Conservation (phyloP, 1,284 basidiomycete genomes). For the Cutaneotrichosporon sp. region DNA sequence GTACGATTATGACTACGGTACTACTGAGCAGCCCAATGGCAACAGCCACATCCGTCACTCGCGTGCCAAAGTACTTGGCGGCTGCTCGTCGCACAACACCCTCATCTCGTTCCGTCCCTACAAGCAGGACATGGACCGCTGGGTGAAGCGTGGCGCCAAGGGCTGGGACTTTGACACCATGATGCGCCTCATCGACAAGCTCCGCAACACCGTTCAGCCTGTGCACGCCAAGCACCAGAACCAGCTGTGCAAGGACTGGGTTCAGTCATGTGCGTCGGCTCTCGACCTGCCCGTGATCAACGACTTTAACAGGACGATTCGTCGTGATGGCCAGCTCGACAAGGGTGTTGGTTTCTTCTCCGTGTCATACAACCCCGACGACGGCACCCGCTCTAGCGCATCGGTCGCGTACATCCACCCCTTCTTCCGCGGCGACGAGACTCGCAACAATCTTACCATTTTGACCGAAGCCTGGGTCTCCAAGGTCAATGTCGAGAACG, state of each 20-base stretch:
- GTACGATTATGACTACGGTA: conserved; percentile 20
- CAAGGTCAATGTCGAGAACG: conserved; percentile 13
- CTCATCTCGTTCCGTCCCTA: conserved; percentile 22
- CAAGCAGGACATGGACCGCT: conserved; percentile 16
- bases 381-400: conserved; percentile 11
- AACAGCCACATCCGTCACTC: conserved; percentile 21
- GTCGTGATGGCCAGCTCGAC: conserved; percentile 8
- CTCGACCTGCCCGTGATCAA: conserved; percentile 17
- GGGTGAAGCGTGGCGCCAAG: conserved; percentile 5
- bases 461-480: conserved; percentile 21
- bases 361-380: conserved; percentile 21
- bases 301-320: conserved; percentile 18
- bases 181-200: conserved; percentile 19
- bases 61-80: conserved; percentile 19
- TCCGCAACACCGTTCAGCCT: conserved; percentile 16
- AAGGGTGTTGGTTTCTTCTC: conserved; percentile 20
- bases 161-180: conserved; percentile 18
- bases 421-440: conserved; percentile 18
- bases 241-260: conserved; percentile 16
- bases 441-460: conserved; percentile 17
- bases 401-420: conserved; percentile 21
- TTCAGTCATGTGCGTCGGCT: conserved; percentile 7
- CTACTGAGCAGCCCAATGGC: conserved; percentile 17
- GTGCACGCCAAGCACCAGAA: conserved; percentile 18
- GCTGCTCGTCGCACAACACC: conserved; percentile 20